Evolutionary conservation across 2,329 filamentous ascomycete genomes (phyloP).

Genomic region (Sporothrix curviconia): DNA sequence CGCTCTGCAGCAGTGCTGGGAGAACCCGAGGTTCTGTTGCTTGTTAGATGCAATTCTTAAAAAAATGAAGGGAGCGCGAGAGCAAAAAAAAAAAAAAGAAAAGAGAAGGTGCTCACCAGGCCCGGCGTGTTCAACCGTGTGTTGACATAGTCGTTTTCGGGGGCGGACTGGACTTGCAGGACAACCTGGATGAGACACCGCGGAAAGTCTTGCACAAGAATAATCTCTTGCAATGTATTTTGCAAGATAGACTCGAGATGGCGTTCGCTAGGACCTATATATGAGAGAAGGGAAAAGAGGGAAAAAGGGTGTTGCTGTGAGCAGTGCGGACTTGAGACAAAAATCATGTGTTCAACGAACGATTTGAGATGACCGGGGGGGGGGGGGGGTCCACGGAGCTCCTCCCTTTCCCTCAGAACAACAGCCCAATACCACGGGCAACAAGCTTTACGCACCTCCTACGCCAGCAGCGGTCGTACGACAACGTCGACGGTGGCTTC

Average conservation of each 20-base stretch:
- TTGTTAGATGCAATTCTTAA: no score
- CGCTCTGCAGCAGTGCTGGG: slow-evolving; percentile 73
- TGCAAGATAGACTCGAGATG: slow-evolving; percentile 75
- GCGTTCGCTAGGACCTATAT: slow-evolving; percentile 62
- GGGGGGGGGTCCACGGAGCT: background rate
- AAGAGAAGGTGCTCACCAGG: slow-evolving; percentile 38
- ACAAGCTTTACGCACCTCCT: slow-evolving; percentile 52
- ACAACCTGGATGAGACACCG: slow-evolving; percentile 73
- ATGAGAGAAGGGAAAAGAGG: slow-evolving; percentile 24
- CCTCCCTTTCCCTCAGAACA: background rate
- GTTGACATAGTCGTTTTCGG: slow-evolving; percentile 59
- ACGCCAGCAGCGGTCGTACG: slow-evolving; percentile 77
- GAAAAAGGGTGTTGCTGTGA: no score
- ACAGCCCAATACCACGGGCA: background rate
- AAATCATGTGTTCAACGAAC: slow-evolving; percentile 12
- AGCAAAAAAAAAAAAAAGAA: background rate
- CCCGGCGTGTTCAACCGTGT: slow-evolving; percentile 54
- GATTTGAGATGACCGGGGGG: slow-evolving; percentile 7
- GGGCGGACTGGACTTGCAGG: slow-evolving; percentile 66
- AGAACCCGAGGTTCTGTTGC: slow-evolving; percentile 73
- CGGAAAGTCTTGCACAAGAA: slow-evolving; percentile 69
- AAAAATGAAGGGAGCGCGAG: background rate
- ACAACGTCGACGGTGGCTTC: slow-evolving; percentile 87
- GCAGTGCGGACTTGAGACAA: background rate
- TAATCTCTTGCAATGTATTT: slow-evolving; percentile 63